phyloP scores from a whole-genome alignment of 192 early-diverging fungal species.

The Coemansia sp. region DNA sequence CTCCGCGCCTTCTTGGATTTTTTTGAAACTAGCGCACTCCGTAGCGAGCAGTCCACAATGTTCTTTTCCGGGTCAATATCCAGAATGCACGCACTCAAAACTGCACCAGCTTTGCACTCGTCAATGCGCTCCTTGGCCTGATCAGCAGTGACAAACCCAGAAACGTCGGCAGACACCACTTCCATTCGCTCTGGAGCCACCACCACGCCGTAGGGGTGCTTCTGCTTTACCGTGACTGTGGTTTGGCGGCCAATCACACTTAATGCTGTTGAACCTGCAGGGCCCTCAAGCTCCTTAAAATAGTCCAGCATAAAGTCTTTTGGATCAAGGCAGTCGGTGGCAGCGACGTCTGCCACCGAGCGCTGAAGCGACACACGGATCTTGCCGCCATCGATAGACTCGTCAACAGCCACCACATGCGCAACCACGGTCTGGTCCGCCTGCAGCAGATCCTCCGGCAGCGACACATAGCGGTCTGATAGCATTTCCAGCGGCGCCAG shows the following conservation, averaged over 20 bases:
- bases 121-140: constrained; percentile 54
- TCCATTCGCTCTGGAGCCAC: constrained; percentile 33
- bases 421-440: constrained; percentile 71
- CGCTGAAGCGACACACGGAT: constrained; percentile 67
- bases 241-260: constrained; percentile 50
- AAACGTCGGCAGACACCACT: constrained; percentile 27
- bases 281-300: constrained; percentile 47
- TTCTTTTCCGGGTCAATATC: constrained; percentile 67
- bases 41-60: constrained; percentile 64
- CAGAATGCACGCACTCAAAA: constrained; percentile 59
- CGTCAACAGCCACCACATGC: constrained; percentile 58
- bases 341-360: constrained; percentile 52
- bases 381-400: constrained; percentile 35
- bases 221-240: constrained; percentile 46
- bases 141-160: constrained; percentile 60
- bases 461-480: constrained; percentile 64
- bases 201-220: constrained; percentile 59
- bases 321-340: constrained; percentile 42
- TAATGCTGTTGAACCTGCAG: constrained; percentile 48
- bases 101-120: constrained; percentile 53
- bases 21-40: constrained; percentile 34
- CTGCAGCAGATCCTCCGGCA: constrained; percentile 55
- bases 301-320: constrained; percentile 59
- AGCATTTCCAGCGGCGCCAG: constrained; percentile 57
- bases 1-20: constrained; percentile 7